Base-by-base conservation (phyloP, 495 filamentous ascomycete species). In the Delitschia confertaspora region DNA sequence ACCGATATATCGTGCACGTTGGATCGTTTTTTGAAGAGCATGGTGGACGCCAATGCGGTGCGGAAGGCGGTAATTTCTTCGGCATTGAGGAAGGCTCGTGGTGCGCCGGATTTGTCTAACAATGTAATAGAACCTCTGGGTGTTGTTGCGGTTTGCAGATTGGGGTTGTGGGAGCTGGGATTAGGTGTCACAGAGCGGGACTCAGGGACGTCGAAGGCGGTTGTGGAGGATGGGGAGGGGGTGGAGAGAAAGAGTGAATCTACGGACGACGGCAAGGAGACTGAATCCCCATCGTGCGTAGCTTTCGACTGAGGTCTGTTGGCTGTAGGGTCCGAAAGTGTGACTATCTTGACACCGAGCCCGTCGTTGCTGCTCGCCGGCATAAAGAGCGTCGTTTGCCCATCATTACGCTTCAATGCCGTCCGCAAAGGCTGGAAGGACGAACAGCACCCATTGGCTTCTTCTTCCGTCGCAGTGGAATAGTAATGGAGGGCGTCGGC, bases 311-410 rank as follows among this genome's bases (percentile, higher is more conserved):
- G 26, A n/a, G n/a, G n/a, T n/a, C n/a, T 29, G n/a, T 43, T 42
- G 33, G 35, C 11, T 14, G 22, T 17, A 4, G 59, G 56, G 1
- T 54, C 53, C 2, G 47, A 41, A 8, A 72, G 51, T 5, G 76
- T 78, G 9, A 82, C 68, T 46, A 81, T 74, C 59, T 83, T 83
- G 42, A 83, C 71, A 6, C 78, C 79, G 10, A 76, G 58, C 0
- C 70, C 73, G 22, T 69, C 64, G 37, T 69, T 69, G 11, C 70
- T 75, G 40, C 65, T 75, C 2, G 84, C 84, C 3, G 91, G 91
- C 91, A 95, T 98, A 61, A 94, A 91, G 22, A 96, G 69, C 0
- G 84, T 94, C 2, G 83, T 93, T 30, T 77, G 75, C 26, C 85
- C 82, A 67, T 85, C 80, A 16, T 65, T 70, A 22, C 72, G 72